A percentile compares a stretch with the other conserved stretches of the same genome.
These are phyloP conservation scores for Botrytis pseudocinerea DNA, from an alignment of 2,329 filamentous ascomycete species.

Conservation along the genomic window DNA sequence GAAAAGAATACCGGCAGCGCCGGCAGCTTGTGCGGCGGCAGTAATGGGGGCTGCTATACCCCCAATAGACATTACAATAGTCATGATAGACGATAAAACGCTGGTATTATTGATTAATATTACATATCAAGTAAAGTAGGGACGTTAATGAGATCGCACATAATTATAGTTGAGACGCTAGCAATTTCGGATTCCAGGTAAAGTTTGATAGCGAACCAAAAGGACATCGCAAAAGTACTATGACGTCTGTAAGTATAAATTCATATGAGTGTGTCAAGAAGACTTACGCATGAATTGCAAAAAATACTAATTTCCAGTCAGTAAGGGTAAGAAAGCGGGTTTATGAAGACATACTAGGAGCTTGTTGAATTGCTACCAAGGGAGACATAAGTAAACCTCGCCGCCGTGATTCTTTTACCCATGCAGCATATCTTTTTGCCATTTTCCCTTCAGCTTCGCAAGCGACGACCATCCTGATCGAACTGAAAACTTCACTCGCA, in stretches of 20 bases:
- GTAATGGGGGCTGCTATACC: constrained; percentile 59
- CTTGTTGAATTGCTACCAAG: constrained; percentile 49
- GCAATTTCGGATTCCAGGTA: constrained; percentile 46
- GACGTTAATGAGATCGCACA: constrained; percentile 45
- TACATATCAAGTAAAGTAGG: neutral
- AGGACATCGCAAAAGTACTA: constrained; percentile 56
- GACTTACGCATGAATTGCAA: constrained; percentile 26
- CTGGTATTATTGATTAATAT: constrained; percentile 45
- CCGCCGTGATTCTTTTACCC: constrained; percentile 54
- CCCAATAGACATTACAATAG: constrained; percentile 53
- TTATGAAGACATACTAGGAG: constrained; percentile 39
- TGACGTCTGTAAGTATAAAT: constrained; percentile 36
- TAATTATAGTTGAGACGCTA: constrained; percentile 54
- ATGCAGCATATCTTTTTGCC: constrained; percentile 53
- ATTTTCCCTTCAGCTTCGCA: constrained; percentile 61
- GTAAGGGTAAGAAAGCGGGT: neutral
- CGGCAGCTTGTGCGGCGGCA: constrained; percentile 46
- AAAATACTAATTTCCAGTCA: constrained; percentile 6
- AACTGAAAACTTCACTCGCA: constrained; percentile 60
- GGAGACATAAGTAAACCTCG: constrained; percentile 22
- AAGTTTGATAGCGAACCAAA: constrained; percentile 62
- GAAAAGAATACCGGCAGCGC: constrained; percentile 44
- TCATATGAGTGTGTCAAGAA: neutral
- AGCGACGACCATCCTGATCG: constrained; percentile 62
- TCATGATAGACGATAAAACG: constrained; percentile 43